A percentile compares a stretch with the other conserved stretches of the same genome.
These are phyloP conservation scores for Hymenoscyphus infarciens DNA, from an alignment of 2,329 filamentous ascomycete genomes.

Conservation along the genomic window DNA sequence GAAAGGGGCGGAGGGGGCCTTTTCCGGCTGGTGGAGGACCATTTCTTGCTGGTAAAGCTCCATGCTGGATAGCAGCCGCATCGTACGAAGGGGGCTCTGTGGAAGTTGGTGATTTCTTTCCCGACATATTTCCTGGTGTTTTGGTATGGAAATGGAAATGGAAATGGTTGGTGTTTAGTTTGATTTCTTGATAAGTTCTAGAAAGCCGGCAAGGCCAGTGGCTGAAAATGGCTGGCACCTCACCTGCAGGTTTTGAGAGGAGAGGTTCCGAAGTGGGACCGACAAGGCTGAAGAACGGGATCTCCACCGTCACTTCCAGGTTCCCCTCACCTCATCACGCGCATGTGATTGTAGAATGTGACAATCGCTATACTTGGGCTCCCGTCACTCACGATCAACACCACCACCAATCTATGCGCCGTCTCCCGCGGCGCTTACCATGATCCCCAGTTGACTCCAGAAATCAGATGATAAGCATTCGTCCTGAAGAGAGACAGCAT, in stretches of 20 bases:
- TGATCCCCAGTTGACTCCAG: not conserved
- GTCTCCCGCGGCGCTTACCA: not conserved
- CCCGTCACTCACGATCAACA: not conserved
- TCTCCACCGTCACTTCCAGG: not conserved
- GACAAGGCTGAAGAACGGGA: slow-evolving; percentile 4
- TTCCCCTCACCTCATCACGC: not conserved
- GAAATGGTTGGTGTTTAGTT: not conserved
- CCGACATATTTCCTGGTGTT: slow-evolving; percentile 8
- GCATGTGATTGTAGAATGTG: slow-evolving; percentile 15
- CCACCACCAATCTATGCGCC: not conserved
- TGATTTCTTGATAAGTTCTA: not conserved
- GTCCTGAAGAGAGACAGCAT: slow-evolving; percentile 14
- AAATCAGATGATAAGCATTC: slow-evolving; percentile 13
- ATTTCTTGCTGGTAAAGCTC: slow-evolving; percentile 23
- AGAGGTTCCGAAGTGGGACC: not conserved
- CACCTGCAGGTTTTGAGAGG: not conserved
- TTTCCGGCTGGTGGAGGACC: slow-evolving; percentile 17
- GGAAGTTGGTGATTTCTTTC: not conserved
- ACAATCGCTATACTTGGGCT: not conserved
- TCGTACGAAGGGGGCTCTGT: slow-evolving; percentile 31
- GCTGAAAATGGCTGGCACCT: not conserved
- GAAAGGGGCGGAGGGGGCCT: slow-evolving; percentile 47
- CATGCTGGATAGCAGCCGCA: slow-evolving; percentile 25
- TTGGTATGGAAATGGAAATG: not conserved
- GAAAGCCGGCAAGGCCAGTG: not conserved